These are phyloP conservation scores for Phytophthora niederhauseri DNA, from an alignment of 352 stramenopile species.

Conservation along the genomic window DNA sequence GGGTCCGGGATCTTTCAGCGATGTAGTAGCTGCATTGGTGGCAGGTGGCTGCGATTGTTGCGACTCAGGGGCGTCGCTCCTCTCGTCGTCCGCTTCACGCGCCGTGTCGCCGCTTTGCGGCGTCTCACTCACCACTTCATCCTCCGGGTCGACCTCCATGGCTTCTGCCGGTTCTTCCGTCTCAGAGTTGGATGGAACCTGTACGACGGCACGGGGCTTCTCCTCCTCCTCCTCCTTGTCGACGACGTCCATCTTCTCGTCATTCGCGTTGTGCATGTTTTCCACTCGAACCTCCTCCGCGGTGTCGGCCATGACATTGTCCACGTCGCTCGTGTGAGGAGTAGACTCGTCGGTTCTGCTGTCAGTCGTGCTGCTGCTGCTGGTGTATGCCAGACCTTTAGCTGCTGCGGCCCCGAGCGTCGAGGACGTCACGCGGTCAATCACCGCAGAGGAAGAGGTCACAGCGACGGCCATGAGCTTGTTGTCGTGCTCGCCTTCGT, in stretches of 20 bases:
- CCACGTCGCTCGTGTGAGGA: not conserved
- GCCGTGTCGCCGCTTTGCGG: not conserved
- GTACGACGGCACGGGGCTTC: not conserved
- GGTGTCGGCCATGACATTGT: not conserved
- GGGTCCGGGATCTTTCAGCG: not conserved
- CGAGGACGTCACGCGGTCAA: conserved; percentile 3
- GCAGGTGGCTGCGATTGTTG: not conserved
- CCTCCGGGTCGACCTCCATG: conserved; percentile 5
- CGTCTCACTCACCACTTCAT: not conserved
- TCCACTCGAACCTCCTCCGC: not conserved
- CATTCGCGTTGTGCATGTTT: not conserved
- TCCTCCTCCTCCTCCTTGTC: not conserved
- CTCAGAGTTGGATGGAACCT: not conserved
- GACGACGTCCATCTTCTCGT: not conserved
- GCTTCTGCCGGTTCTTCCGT: not conserved
- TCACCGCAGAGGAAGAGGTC: not conserved
- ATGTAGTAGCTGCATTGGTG: not conserved
- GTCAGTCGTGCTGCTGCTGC: not conserved
- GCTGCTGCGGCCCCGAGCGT: not conserved
- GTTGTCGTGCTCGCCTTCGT: not conserved
- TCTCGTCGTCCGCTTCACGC: conserved; percentile 4
- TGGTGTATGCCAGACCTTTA: not conserved
- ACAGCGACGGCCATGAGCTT: not conserved
- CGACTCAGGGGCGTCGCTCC: not conserved
- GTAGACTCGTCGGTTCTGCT: not conserved